phyloP scores from a whole-genome alignment of 2,329 filamentous ascomycete species.

The Volutella citrinella region DNA sequence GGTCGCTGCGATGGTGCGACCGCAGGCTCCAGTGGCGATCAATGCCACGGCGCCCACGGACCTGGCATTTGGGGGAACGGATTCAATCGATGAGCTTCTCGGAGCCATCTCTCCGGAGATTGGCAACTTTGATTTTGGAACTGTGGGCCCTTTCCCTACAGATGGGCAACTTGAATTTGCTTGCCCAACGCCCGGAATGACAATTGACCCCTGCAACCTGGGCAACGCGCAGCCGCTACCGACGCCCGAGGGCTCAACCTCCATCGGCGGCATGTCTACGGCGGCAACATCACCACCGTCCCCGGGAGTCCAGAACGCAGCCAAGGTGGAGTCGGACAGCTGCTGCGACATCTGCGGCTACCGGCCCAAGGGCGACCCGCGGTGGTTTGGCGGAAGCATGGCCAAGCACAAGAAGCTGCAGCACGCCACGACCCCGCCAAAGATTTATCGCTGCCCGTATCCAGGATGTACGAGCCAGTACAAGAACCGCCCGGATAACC shows the following conservation, averaged over 20 bases:
- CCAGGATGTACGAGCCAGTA: slow-evolving; percentile 54
- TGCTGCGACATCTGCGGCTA: slow-evolving; percentile 53
- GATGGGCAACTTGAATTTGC: slow-evolving; percentile 9
- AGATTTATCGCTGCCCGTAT: slow-evolving; percentile 51
- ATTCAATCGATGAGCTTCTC: slow-evolving; percentile 18
- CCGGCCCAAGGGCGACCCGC: slow-evolving; percentile 53
- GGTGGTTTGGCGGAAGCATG: slow-evolving; percentile 58
- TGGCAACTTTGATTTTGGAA: slow-evolving; percentile 17
- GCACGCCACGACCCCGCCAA: slow-evolving; percentile 46
- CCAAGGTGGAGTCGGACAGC: slow-evolving; percentile 41
- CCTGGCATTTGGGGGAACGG: slow-evolving; percentile 4
- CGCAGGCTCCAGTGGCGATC: slow-evolving; percentile 8
- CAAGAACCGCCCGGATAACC: slow-evolving; percentile 54
- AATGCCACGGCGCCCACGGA: slow-evolving; percentile 7
- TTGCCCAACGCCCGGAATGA: slow-evolving; percentile 5
- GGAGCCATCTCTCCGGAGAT: slow-evolving; percentile 11
- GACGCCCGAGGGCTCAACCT: slow-evolving; percentile 19
- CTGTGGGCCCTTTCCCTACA: slow-evolving; percentile 12
- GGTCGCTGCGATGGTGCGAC: slow-evolving; percentile 36
- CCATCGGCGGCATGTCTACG: slow-evolving; percentile 18
- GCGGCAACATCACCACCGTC: slow-evolving; percentile 22
- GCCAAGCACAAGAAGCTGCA: slow-evolving; percentile 55
- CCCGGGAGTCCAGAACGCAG: slow-evolving; percentile 7
- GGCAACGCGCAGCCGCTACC: slow-evolving; percentile 16
- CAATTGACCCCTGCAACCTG: slow-evolving; percentile 13